phyloP scores from a whole-genome alignment of 2,329 filamentous ascomycete genomes.

The Hypoxylon sp. region DNA sequence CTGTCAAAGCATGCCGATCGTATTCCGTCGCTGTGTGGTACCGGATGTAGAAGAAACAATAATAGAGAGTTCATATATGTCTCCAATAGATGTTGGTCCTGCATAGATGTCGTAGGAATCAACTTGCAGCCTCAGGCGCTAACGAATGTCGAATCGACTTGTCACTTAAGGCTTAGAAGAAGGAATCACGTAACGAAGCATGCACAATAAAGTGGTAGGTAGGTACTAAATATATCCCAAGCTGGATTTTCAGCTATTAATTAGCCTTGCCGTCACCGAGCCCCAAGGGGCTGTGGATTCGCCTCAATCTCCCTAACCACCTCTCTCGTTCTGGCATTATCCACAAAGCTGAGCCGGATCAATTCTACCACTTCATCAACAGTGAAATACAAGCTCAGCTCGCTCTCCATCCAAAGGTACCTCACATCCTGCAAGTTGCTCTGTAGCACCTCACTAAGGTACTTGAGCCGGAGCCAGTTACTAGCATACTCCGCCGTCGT shows the following conservation, averaged over 20 bases:
- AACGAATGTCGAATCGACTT: neutral
- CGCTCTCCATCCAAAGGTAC: constrained; percentile 76
- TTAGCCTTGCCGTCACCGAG: constrained; percentile 3
- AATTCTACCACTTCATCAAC: constrained; percentile 73
- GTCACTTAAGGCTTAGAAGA: neutral
- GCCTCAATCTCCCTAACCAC: constrained; percentile 71
- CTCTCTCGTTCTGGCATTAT: constrained; percentile 71
- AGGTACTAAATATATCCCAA: neutral
- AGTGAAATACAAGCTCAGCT: constrained; percentile 74
- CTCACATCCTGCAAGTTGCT: constrained; percentile 75
- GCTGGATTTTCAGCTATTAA: neutral
- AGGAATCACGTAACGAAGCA: neutral
- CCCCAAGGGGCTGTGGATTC: constrained; percentile 60
- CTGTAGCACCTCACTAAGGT: constrained; percentile 74
- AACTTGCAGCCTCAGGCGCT: neutral
- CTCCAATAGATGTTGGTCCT: neutral
- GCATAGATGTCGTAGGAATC: neutral
- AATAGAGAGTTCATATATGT: neutral
- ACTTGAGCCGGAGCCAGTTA: constrained; percentile 75
- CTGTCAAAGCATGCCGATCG: neutral
- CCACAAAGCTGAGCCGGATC: constrained; percentile 74
- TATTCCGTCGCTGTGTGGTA: neutral
- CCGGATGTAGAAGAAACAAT: neutral
- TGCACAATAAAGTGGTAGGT: neutral
- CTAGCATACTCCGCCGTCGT: constrained; percentile 72